These are phyloP conservation scores for Parathielavia appendiculata DNA, from an alignment of 495 filamentous ascomycete genomes.

Conservation along the genomic window DNA sequence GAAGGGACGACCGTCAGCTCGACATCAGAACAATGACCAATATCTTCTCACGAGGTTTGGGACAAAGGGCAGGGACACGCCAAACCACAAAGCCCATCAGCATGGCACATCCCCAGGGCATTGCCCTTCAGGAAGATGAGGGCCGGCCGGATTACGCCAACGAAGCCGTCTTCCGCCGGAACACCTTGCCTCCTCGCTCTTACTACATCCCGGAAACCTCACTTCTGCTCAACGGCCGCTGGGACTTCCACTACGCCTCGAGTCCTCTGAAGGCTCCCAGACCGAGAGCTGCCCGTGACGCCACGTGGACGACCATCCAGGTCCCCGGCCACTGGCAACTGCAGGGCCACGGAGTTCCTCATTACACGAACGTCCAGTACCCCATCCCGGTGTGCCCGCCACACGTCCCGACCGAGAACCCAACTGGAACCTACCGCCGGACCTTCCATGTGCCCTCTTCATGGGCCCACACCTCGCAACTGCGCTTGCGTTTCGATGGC, in stretches of 20 bases:
- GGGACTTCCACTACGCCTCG: conserved; percentile 54
- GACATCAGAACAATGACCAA: too few relatives aligned
- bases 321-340: conserved; percentile 65
- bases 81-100: background rate
- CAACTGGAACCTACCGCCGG: conserved; percentile 57
- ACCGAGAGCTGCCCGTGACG: conserved; percentile 24
- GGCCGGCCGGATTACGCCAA: conserved; percentile 28
- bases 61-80: background rate
- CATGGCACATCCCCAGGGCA: conserved; percentile 2
- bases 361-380: conserved; percentile 59
- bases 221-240: conserved; percentile 50
- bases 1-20: too few relatives aligned
- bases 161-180: conserved; percentile 42
- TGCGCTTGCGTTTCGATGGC: conserved; percentile 60
- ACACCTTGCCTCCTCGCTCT: conserved; percentile 45
- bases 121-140: conserved; percentile 19
- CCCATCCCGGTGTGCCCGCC: conserved; percentile 59
- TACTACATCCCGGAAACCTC: conserved; percentile 47
- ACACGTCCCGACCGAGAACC: conserved; percentile 52
- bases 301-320: conserved; percentile 47
- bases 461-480: conserved; percentile 33
- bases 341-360: conserved; percentile 55
- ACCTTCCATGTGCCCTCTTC: conserved; percentile 48
- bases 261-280: conserved; percentile 47
- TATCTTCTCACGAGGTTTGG: too few relatives aligned